phyloP scores from a whole-genome alignment of 192 early-diverging fungal species.

The Entophlyctis luteolus region DNA sequence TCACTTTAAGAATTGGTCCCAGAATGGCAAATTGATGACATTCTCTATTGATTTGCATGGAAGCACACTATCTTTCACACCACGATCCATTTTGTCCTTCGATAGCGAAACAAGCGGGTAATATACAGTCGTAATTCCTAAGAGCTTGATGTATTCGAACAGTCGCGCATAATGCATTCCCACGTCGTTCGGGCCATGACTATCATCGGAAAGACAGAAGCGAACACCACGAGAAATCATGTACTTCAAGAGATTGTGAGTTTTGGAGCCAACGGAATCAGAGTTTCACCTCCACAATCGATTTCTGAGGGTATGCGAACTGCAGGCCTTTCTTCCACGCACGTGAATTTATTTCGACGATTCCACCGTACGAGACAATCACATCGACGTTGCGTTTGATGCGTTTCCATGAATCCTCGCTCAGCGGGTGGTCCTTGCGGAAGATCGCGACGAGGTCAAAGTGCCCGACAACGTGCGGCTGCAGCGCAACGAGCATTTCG shows the following conservation, averaged over 20 bases:
- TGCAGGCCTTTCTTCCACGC: slow-evolving; percentile 86
- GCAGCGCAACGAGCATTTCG: slow-evolving; percentile 62
- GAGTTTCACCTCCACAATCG: slow-evolving; percentile 66
- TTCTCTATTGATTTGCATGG: background rate
- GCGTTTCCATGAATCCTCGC: slow-evolving; percentile 46
- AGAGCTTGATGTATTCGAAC: slow-evolving; percentile 63
- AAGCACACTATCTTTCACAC: background rate
- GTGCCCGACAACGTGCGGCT: slow-evolving; percentile 89
- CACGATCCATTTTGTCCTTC: background rate
- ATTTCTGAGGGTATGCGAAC: slow-evolving; percentile 83
- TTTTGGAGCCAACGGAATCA: background rate
- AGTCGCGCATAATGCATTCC: slow-evolving; percentile 80
- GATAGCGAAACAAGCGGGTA: background rate
- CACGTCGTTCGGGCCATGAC: slow-evolving; percentile 84
- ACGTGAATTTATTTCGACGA: slow-evolving; percentile 92
- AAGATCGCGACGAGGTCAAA: slow-evolving; percentile 92
- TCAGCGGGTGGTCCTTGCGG: slow-evolving; percentile 40
- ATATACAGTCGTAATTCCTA: slow-evolving; percentile 36
- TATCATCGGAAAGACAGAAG: slow-evolving; percentile 89
- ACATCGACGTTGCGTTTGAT: slow-evolving; percentile 76
- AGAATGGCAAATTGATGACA: background rate
- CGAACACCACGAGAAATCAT: slow-evolving; percentile 65
- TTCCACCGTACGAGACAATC: slow-evolving; percentile 72
- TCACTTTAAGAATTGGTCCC: slow-evolving; percentile 1
- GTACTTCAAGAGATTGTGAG: slow-evolving; percentile 27